A percentile compares a stretch with the other conserved stretches of the same genome.
phyloP scores from a whole-genome alignment of 2,329 filamentous ascomycete genomes.

The Alternaria sp. region DNA sequence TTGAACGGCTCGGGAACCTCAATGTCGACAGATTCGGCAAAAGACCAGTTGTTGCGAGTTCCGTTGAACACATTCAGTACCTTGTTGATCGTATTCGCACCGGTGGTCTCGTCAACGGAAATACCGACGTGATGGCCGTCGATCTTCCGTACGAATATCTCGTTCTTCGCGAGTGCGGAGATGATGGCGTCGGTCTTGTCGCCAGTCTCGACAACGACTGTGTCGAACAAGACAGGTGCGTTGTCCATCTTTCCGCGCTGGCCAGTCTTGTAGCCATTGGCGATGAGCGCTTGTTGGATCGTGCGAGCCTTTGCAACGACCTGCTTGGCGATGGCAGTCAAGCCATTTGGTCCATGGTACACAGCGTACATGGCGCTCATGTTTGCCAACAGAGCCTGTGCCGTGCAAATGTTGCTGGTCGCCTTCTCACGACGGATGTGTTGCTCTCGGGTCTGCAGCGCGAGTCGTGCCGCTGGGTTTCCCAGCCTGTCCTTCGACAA shows the following conservation, averaged over 20 bases:
- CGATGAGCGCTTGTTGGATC: conserved; percentile 68
- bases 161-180: conserved; percentile 56
- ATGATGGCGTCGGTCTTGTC: conserved; percentile 60
- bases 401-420: conserved; percentile 96
- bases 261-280: conserved; percentile 68
- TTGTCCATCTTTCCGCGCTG: conserved; percentile 63
- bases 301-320: conserved; percentile 74
- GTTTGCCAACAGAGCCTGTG: conserved; percentile 90
- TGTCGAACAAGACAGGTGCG: conserved; percentile 75
- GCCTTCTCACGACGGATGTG: conserved; percentile 96
- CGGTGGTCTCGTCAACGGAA: conserved; percentile 78
- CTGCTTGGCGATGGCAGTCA: conserved; percentile 82
- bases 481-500: conserved; percentile 90
- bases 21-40: conserved; percentile 20
- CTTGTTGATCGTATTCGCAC: conserved; percentile 61
- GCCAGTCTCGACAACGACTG: conserved; percentile 67
- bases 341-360: conserved; percentile 85
- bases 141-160: conserved; percentile 67
- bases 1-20: conserved; percentile 63
- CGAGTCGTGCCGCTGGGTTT: conserved; percentile 78
- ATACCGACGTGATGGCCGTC: conserved; percentile 69
- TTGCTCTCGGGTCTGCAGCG: conserved; percentile 92
- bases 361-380: conserved; percentile 95
- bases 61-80: conserved; percentile 64
- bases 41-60: conserved; percentile 43